These are phyloP conservation scores for Usnea hakonensis DNA, from an alignment of 495 filamentous ascomycete genomes.

Conservation along the genomic window DNA sequence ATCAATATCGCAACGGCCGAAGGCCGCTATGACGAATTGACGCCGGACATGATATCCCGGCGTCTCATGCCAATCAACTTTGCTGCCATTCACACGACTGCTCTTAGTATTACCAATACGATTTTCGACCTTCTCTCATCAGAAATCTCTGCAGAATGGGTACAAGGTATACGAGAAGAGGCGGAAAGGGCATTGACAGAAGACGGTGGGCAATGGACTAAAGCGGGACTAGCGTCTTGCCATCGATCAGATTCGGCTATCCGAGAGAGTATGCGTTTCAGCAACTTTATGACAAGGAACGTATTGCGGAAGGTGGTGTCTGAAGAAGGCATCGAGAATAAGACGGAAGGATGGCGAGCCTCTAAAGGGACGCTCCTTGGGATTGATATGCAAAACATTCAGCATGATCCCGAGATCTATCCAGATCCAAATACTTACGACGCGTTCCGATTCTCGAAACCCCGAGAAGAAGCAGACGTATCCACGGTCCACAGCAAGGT, in stretches of 20 bases:
- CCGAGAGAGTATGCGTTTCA: constrained; percentile 35
- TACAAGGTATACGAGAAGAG: constrained; percentile 34
- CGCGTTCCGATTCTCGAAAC: constrained; percentile 31
- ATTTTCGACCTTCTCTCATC: constrained; percentile 38
- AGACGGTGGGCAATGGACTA: constrained; percentile 35
- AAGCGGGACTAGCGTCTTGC: constrained; percentile 31
- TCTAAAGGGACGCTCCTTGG: constrained; percentile 30
- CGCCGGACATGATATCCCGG: constrained; percentile 28
- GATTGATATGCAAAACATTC: constrained; percentile 27
- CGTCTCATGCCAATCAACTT: constrained; percentile 40
- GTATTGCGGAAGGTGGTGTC: constrained; percentile 31
- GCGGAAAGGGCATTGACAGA: constrained; percentile 25
- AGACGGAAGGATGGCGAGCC: constrained; percentile 20
- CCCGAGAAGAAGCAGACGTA: neutral
- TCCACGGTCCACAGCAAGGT: neutral
- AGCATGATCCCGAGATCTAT: constrained; percentile 29
- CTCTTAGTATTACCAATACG: constrained; percentile 38
- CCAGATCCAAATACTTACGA: constrained; percentile 28
- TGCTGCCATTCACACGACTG: constrained; percentile 44
- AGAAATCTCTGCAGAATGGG: constrained; percentile 20
- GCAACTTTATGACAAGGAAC: constrained; percentile 30
- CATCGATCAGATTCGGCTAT: constrained; percentile 31
- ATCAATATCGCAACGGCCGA: constrained; percentile 24
- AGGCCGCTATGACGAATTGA: constrained; percentile 16
- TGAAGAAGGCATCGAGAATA: constrained; percentile 25